Percentiles rank a stretch among this genome's conserved stretches.
Conservation (phyloP, 257 asterid species). For the Marsdenia floribunda region DNA sequence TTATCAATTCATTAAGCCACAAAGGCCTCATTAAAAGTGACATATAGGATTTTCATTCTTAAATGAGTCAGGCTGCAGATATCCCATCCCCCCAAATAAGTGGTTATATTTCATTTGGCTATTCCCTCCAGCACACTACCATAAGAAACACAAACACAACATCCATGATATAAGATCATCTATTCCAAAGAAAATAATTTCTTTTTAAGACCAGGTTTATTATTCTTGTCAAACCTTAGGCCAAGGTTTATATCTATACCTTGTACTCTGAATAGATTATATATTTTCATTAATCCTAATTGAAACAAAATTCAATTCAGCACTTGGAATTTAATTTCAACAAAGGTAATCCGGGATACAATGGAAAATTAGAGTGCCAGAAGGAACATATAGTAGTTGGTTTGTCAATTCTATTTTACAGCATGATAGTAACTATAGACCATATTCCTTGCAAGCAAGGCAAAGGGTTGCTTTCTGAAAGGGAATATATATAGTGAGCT, state of each 20-base stretch:
- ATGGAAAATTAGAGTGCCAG: slow-evolving; percentile 13
- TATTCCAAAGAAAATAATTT: neutral
- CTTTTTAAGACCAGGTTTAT: neutral
- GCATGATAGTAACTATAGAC: slow-evolving; percentile 29
- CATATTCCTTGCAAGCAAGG: slow-evolving; percentile 21
- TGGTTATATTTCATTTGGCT: neutral
- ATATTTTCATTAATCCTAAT: neutral
- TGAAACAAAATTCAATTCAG: neutral
- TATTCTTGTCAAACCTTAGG: neutral
- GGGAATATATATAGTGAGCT: slow-evolving; percentile 6
- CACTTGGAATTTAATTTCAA: neutral
- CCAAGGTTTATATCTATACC: neutral
- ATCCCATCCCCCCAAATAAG: neutral
- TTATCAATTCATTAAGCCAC: neutral
- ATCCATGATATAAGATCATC: neutral
- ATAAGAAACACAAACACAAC: neutral
- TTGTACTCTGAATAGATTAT: neutral
- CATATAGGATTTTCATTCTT: neutral
- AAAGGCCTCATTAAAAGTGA: neutral
- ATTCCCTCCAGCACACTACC: neutral
- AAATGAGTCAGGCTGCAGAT: neutral
- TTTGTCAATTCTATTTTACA: slow-evolving; percentile 26
- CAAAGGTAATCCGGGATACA: neutral
- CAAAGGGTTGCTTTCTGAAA: slow-evolving; percentile 32
- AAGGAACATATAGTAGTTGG: slow-evolving; percentile 23